Conservation (phyloP, 257 asterid species). For the Mentha longifolia region DNA sequence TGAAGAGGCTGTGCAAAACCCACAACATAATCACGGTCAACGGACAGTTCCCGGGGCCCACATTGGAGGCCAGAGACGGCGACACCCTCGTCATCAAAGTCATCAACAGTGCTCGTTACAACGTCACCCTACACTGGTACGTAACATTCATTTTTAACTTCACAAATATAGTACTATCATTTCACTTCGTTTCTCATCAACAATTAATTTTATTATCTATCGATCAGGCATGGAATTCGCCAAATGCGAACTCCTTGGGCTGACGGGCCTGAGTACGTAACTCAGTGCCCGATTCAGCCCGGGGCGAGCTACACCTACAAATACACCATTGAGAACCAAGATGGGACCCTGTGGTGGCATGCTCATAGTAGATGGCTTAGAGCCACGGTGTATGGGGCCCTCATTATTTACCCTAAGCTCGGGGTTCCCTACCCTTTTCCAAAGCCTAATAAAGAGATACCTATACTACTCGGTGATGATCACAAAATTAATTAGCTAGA, state of each 20-base stretch:
- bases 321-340: slow-evolving; percentile 59
- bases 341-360: slow-evolving; percentile 80
- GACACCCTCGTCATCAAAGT: slow-evolving; percentile 64
- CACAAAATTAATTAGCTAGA: no score
- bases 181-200: background rate
- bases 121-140: slow-evolving; percentile 67
- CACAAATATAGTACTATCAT: no score
- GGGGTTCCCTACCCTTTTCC: slow-evolving; percentile 55
- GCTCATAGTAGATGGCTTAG: slow-evolving; percentile 69
- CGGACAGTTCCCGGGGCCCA: slow-evolving; percentile 81
- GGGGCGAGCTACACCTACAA: slow-evolving; percentile 62
- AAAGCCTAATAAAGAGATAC: slow-evolving; percentile 47
- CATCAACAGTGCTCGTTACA: slow-evolving; percentile 58
- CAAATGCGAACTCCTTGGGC: slow-evolving; percentile 74
- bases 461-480: slow-evolving; percentile 58
- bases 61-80: slow-evolving; percentile 56
- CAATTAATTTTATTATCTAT: background rate
- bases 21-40: slow-evolving; percentile 61
- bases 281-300: slow-evolving; percentile 73
- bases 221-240: slow-evolving; percentile 62
- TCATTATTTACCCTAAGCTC: slow-evolving; percentile 51
- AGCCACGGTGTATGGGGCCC: slow-evolving; percentile 68
- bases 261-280: slow-evolving; percentile 68
- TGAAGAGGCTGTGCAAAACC: slow-evolving; percentile 67
- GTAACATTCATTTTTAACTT: slow-evolving; percentile 11